Conservation (phyloP, 1,284 basidiomycete genomes). For the Apiotrichum sp. region DNA sequence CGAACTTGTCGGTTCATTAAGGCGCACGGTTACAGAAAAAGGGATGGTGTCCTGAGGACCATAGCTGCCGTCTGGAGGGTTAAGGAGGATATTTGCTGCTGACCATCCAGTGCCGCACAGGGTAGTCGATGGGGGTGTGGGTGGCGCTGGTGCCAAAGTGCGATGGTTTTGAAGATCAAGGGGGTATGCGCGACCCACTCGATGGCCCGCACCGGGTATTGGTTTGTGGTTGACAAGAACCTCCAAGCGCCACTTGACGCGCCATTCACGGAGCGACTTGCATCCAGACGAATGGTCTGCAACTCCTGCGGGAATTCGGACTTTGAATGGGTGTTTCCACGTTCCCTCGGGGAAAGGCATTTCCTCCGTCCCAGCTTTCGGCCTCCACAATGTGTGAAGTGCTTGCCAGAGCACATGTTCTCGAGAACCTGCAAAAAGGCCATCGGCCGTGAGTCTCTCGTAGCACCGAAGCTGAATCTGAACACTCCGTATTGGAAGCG, state of each 20-base stretch:
- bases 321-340: slow-evolving; percentile 28
- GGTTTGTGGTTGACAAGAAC: slow-evolving; percentile 34
- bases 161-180: slow-evolving; percentile 30
- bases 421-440: slow-evolving; percentile 6
- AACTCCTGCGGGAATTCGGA: slow-evolving; percentile 29
- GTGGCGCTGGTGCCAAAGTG: slow-evolving; percentile 7
- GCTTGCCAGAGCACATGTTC: slow-evolving; percentile 32
- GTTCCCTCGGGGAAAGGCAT: slow-evolving; percentile 2
- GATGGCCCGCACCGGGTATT: slow-evolving; percentile 32
- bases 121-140: slow-evolving; percentile 26
- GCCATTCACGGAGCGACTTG: slow-evolving; percentile 33
- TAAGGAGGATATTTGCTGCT: slow-evolving; percentile 20
- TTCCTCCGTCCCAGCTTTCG: slow-evolving; percentile 13
- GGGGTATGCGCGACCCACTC: slow-evolving; percentile 24
- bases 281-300: slow-evolving; percentile 14
- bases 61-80: slow-evolving; percentile 24
- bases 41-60: slow-evolving; percentile 32
- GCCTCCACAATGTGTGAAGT: slow-evolving; percentile 18
- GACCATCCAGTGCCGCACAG: slow-evolving; percentile 18
- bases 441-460: slow-evolving; percentile 21
- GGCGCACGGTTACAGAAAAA: slow-evolving; percentile 24
- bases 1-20: slow-evolving; percentile 18
- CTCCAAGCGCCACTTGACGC: slow-evolving; percentile 35
- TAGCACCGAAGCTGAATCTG: slow-evolving; percentile 25
- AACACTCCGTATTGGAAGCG: slow-evolving; percentile 25